These are phyloP conservation scores for Glarea lozoyensis DNA, from an alignment of 495 filamentous ascomycete genomes.

Conservation along the genomic window DNA sequence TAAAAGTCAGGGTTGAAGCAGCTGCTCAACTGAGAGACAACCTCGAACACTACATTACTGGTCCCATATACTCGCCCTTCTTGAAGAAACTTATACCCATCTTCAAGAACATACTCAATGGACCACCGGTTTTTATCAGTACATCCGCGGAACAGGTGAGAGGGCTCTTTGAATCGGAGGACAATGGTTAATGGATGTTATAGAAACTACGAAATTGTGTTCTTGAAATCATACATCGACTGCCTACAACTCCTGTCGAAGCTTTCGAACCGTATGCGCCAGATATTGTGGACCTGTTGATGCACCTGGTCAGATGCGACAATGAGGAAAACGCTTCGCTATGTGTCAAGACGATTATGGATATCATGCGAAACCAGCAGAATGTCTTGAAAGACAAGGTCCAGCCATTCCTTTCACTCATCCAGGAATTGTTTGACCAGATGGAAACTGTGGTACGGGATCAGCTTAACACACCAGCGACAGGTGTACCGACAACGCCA, in stretches of 20 bases:
- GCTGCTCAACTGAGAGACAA: conserved; percentile 76
- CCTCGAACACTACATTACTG: conserved; percentile 58
- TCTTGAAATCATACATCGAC: conserved; percentile 86
- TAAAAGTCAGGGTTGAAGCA: conserved; percentile 64
- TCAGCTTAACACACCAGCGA: conserved; percentile 74
- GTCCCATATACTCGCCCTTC: conserved; percentile 60
- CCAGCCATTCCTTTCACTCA: conserved; percentile 82
- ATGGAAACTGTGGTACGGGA: conserved; percentile 91
- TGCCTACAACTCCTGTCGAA: conserved; percentile 74
- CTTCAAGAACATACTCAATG: conserved; percentile 77
- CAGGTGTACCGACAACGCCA: conserved; percentile 64
- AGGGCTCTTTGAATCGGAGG: neutral
- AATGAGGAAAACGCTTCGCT: conserved; percentile 98
- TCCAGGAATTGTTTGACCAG: conserved; percentile 89
- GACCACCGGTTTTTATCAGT: conserved; percentile 84
- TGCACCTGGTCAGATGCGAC: conserved; percentile 78
- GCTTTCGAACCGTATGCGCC: conserved; percentile 77
- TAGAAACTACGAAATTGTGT: conserved; percentile 86
- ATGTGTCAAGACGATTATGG: conserved; percentile 96
- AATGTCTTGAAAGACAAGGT: conserved; percentile 69
- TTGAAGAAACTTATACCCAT: conserved; percentile 80
- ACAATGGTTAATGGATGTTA: conserved; percentile 16
- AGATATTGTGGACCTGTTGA: conserved; percentile 78
- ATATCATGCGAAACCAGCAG: conserved; percentile 85
- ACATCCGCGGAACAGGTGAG: conserved; percentile 72